A percentile compares a stretch with the other conserved stretches of the same genome.
Conservation (phyloP, 2,329 filamentous ascomycete genomes). For the Apiospora arundinis region DNA sequence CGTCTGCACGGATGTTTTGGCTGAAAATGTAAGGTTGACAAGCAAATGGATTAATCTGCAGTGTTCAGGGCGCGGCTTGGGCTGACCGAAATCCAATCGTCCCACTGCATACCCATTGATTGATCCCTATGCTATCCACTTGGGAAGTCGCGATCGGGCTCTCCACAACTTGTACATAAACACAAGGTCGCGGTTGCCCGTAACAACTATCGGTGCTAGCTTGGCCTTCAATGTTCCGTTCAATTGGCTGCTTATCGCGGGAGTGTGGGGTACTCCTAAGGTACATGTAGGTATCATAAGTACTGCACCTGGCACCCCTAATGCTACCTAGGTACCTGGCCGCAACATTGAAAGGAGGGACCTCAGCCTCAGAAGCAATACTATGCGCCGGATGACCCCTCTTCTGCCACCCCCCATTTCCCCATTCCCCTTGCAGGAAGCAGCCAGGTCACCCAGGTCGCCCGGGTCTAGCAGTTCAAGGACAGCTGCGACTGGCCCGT, state of each 20-base stretch:
- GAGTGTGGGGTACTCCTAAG: neutral
- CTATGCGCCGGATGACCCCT: neutral
- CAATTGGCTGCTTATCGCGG: neutral
- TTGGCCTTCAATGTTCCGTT: neutral
- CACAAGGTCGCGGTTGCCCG: conserved; percentile 14
- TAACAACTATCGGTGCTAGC: neutral
- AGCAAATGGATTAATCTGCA: conserved; percentile 3
- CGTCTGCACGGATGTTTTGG: conserved; percentile 21
- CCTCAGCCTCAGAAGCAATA: neutral
- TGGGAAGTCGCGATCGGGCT: conserved; percentile 9
- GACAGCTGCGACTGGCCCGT: conserved; percentile 17
- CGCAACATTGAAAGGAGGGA: no score
- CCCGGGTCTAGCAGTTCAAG: neutral
- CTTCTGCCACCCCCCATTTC: conserved; percentile 9
- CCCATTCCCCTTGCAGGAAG: conserved; percentile 16
- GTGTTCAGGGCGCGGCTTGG: conserved; percentile 1
- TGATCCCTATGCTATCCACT: conserved; percentile 5
- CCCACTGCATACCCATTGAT: neutral
- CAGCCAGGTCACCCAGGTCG: neutral
- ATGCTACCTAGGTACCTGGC: no score
- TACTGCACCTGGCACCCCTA: no score
- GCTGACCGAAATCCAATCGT: conserved; percentile 3
- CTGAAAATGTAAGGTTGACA: conserved; percentile 17
- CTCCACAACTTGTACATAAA: conserved; percentile 3
- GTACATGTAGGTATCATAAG: no score